phyloP scores from a whole-genome alignment of 495 filamentous ascomycete species.

The Sporormia fimetaria region DNA sequence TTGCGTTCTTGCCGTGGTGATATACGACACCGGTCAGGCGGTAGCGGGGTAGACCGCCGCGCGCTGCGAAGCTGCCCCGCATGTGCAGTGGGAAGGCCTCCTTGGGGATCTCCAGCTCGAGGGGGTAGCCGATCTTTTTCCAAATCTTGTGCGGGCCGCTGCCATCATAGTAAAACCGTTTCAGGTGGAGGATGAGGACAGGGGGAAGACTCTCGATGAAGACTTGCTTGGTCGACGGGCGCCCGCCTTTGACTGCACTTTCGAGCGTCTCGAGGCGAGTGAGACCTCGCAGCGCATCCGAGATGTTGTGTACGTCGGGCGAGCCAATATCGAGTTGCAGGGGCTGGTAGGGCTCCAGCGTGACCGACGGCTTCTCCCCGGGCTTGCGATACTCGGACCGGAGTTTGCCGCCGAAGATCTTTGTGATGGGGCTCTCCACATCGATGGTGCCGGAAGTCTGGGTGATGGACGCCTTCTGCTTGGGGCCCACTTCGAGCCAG shows the following conservation, averaged over 20 bases:
- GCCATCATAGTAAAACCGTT: conserved; percentile 92
- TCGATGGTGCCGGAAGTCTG: conserved; percentile 69
- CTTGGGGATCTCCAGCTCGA: conserved; percentile 85
- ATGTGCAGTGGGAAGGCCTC: conserved; percentile 77
- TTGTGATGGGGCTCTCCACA: conserved; percentile 72
- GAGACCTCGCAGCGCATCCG: conserved; percentile 77
- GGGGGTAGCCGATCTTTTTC: conserved; percentile 93
- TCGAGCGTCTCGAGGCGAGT: conserved; percentile 75
- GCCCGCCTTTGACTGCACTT: conserved; percentile 66
- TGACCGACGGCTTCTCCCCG: conserved; percentile 80
- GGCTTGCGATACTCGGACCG: conserved; percentile 81
- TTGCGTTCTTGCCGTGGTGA: conserved; percentile 92
- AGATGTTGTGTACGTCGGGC: conserved; percentile 73
- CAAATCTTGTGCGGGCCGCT: conserved; percentile 92
- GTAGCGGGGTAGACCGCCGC: conserved; percentile 66
- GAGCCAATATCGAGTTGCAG: conserved; percentile 89
- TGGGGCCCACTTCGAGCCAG: conserved; percentile 90
- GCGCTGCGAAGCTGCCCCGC: conserved; percentile 49
- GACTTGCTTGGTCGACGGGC: conserved; percentile 78
- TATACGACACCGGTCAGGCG: conserved; percentile 86
- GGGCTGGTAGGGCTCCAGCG: conserved; percentile 84
- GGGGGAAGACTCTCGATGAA: conserved; percentile 89
- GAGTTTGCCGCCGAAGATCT: conserved; percentile 88
- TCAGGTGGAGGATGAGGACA: conserved; percentile 87
- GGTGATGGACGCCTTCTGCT: conserved; percentile 77